These are phyloP conservation scores for Pseudonitzschia delicatissima DNA, from an alignment of 108 stramenopile species.

Conservation along the genomic window DNA sequence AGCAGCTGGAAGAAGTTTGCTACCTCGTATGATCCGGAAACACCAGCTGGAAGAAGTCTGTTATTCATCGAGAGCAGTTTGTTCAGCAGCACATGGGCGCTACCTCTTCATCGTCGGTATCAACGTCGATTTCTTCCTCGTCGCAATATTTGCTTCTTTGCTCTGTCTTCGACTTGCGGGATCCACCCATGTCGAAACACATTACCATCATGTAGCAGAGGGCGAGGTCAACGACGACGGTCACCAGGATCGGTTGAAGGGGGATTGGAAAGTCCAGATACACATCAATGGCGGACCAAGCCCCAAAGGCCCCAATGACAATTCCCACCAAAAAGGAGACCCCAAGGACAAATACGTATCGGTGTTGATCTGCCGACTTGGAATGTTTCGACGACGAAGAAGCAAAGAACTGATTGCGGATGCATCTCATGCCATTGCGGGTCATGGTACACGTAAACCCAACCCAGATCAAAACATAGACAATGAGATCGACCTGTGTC, in stretches of 20 bases:
- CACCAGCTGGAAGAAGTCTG: too few relatives aligned
- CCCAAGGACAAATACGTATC: slow-evolving; percentile 29
- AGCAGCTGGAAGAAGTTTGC: too few relatives aligned
- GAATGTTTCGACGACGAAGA: background rate
- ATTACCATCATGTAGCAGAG: slow-evolving; percentile 35
- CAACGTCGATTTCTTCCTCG: background rate
- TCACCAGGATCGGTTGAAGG: slow-evolving; percentile 15
- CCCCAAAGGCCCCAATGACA: slow-evolving; percentile 28
- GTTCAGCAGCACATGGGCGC: background rate
- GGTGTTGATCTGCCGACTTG: background rate
- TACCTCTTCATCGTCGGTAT: background rate
- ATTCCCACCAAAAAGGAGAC: slow-evolving; percentile 33
- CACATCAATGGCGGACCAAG: slow-evolving; percentile 34
- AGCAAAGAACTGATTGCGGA: slow-evolving; percentile 17
- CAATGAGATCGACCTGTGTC: slow-evolving; percentile 30
- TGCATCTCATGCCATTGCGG: slow-evolving; percentile 21
- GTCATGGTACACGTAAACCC: slow-evolving; percentile 39
- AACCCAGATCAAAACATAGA: slow-evolving; percentile 34
- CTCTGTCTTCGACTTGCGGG: too few relatives aligned
- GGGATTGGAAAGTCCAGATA: slow-evolving; percentile 32
- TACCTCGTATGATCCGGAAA: too few relatives aligned
- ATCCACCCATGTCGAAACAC: slow-evolving; percentile 31
- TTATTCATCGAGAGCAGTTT: too few relatives aligned
- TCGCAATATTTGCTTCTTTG: background rate
- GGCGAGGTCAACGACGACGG: slow-evolving; percentile 26